Percentiles rank a stretch among this genome's conserved stretches.
phyloP scores from a whole-genome alignment of 495 filamentous ascomycete genomes.

The Amorphotheca resinae region DNA sequence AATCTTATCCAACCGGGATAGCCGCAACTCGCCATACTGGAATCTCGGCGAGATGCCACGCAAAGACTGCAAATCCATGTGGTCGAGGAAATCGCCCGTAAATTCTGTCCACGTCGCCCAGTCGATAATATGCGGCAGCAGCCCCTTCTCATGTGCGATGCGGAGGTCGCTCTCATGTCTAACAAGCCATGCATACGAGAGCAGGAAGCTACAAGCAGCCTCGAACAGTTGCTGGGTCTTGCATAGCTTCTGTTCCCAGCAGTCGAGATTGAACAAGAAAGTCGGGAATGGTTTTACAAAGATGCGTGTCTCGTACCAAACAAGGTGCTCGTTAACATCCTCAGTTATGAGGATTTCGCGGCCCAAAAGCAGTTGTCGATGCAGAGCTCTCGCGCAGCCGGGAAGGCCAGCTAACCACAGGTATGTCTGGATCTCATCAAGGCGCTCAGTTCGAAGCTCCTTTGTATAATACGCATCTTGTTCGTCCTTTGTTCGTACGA shows the following conservation, averaged over 20 bases:
- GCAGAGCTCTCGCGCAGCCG: conserved; percentile 26
- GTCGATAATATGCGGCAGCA: conserved; percentile 20
- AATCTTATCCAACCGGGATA: conserved; percentile 26
- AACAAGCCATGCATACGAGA: conserved; percentile 31
- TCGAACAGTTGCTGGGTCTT: conserved; percentile 12
- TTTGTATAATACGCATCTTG: conserved; percentile 3
- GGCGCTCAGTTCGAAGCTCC: conserved; percentile 4
- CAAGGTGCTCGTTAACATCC: conserved; percentile 36
- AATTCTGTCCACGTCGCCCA: conserved; percentile 20
- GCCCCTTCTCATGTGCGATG: conserved; percentile 23
- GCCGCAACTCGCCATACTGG: conserved; percentile 30
- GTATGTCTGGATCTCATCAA: conserved; percentile 3
- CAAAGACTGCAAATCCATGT: conserved; percentile 11
- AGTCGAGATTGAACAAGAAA: conserved; percentile 10
- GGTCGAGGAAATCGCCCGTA: conserved; percentile 1
- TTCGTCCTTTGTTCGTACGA: conserved; percentile 5
- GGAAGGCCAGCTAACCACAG: conserved; percentile 10
- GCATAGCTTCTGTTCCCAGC: conserved; percentile 6
- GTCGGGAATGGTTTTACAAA: conserved; percentile 45
- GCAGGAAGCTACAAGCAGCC: conserved; percentile 30
- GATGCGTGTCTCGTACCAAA: conserved; percentile 38
- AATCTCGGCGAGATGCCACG: conserved; percentile 18
- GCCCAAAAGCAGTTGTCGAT: conserved; percentile 29
- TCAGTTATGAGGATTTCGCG: conserved; percentile 37
- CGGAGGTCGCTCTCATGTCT: conserved; percentile 26